Evolutionary conservation across 306 rosid species (phyloP).

Genomic region (Cucurbita maxima): DNA sequence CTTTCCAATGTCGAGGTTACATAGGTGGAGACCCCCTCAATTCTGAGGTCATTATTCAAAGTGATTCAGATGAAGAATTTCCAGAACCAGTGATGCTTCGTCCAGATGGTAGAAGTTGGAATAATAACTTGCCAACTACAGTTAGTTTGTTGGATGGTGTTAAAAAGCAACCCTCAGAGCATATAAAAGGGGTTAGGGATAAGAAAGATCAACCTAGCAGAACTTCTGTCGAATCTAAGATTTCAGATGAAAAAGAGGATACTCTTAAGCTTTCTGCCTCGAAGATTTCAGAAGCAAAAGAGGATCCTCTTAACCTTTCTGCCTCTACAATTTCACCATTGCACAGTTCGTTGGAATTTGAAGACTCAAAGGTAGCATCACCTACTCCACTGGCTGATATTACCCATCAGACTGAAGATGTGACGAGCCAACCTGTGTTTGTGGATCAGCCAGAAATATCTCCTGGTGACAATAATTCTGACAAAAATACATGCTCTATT

Average conservation of each 20-base stretch:
- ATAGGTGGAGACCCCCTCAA: conserved; percentile 82
- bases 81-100: conserved; percentile 66
- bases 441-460: conserved; percentile 23
- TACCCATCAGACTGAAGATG: conserved; percentile 40
- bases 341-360: conserved; percentile 30
- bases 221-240: conserved; percentile 17
- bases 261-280: conserved; percentile 19
- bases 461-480: conserved; percentile 17
- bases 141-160: conserved; percentile 16
- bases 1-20: conserved; percentile 74
- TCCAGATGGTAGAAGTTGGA: conserved; percentile 25
- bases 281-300: conserved; percentile 21
- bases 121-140: conserved; percentile 10
- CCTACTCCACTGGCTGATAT: conserved; percentile 27
- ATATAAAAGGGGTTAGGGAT: conserved; percentile 22
- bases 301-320: conserved; percentile 26
- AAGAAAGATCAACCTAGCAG: conserved; percentile 16
- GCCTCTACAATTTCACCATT: conserved; percentile 26
- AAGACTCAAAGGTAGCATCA: conserved; percentile 27
- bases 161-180: conserved; percentile 16
- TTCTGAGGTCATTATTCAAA: conserved; percentile 52
- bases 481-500: conserved; percentile 27
- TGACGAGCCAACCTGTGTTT: conserved; percentile 23
- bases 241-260: conserved; percentile 24
- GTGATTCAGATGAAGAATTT: conserved; percentile 96